Conservation (phyloP, 768 basidiomycete genomes). For the Hericium coralloides region DNA sequence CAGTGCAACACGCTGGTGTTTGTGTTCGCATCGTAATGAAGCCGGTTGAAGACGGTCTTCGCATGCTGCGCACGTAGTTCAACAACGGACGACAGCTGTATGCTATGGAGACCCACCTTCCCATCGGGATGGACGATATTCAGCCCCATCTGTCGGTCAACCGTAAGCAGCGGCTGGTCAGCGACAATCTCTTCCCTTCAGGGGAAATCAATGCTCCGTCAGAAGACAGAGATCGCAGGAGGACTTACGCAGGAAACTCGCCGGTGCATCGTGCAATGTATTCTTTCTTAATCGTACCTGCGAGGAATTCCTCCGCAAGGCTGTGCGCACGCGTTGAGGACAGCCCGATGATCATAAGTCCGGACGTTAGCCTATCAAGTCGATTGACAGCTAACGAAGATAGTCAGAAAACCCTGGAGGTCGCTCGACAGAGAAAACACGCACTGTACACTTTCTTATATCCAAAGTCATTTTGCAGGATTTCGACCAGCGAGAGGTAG, state of each 20-base stretch:
- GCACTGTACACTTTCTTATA: conserved; percentile 76
- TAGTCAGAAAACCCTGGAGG: background rate
- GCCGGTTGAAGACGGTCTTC: conserved; percentile 77
- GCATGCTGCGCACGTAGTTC: conserved; percentile 44
- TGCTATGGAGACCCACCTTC: conserved; percentile 43
- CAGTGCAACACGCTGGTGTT: conserved; percentile 86
- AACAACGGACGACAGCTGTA: background rate
- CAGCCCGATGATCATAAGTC: conserved; percentile 88
- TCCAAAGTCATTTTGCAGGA: conserved; percentile 77
- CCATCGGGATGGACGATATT: conserved; percentile 95
- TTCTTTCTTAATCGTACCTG: conserved; percentile 79
- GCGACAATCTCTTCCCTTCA: conserved; percentile 71
- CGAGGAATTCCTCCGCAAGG: conserved; percentile 75
- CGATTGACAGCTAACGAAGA: conserved; percentile 79
- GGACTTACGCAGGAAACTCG: conserved; percentile 74
- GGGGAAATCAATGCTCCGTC: background rate
- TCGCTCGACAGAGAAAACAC: conserved; percentile 21
- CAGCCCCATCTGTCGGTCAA: conserved; percentile 94
- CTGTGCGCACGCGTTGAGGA: conserved; percentile 56
- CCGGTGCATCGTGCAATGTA: conserved; percentile 87
- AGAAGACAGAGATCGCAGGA: background rate
- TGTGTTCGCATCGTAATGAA: conserved; percentile 72
- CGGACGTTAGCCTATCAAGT: conserved; percentile 89
- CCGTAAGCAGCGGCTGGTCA: conserved; percentile 80
- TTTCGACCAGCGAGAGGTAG: conserved; percentile 80